Base-by-base conservation (phyloP, 2,329 filamentous ascomycete genomes). In the Lasiodiplodia theobromae region DNA sequence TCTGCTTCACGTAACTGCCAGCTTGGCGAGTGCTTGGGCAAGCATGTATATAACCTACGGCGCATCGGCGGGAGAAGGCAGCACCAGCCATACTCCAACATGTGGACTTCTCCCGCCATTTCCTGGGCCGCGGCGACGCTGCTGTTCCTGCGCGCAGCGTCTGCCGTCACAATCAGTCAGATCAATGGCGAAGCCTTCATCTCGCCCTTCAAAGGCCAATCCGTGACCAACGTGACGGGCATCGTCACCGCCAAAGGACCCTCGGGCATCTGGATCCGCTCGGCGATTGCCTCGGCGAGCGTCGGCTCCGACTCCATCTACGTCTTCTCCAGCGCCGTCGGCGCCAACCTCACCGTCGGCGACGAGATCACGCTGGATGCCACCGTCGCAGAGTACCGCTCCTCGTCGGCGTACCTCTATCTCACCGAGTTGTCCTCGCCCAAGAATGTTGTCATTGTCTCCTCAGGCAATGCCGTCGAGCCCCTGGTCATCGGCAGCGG, bases 141-240 rank as follows among this genome's bases (percentile, higher is more conserved):
- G n/a, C 60, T 64, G 28, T 51, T 14, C 47, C 28, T 64, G 21
- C 47, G 21, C 47, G 21, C 60, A 4, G 44, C 47, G 5, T 47
- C 44, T 12, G 72, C 72, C 16, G 25, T 72, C 54, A 74, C 73
- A 4, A 76, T 77, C n/a, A 72, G 75, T 56, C 72, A 89, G 73
- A 91, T 92, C 83, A 92, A 91, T 72, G 89, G 90, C 71, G 84
- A 88, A 73, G 83, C 78, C 25, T 92, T 87, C 77, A 77, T 91
- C 58, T 92, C 90, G 18, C 85, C 88, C 0, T 86, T 87, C 76
- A 82, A 82, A 10, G 86, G 86, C 60, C 79, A 88, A 75, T 79
- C 78, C 7, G 86, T 92, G 63, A 84, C 83, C 25, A 86, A 86
- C 68, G 83, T 92, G 68, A 84, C 85, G 40, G 90, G 90, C 47